Evolutionary conservation across 331 rosid genomes (phyloP).

Genomic region (Pyrus hybrid): DNA sequence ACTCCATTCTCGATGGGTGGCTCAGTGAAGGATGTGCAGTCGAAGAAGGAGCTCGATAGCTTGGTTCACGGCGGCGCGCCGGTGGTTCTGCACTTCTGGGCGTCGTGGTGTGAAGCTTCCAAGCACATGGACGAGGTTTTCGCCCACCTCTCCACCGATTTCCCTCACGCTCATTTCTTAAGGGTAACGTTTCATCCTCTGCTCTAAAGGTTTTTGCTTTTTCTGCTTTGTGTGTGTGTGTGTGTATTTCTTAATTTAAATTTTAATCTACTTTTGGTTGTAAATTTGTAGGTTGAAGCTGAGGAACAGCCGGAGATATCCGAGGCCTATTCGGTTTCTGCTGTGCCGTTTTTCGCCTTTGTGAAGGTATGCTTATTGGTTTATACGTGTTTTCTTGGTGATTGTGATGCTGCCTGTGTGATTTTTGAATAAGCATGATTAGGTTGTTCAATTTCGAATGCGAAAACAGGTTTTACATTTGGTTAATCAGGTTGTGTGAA

Average conservation of each 20-base stretch:
- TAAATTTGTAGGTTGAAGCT: conserved; percentile 66
- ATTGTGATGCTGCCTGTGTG: neutral
- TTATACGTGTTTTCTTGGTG: neutral
- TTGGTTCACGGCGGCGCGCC: conserved; percentile 51
- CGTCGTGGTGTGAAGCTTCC: conserved; percentile 96
- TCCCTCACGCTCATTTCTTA: conserved; percentile 68
- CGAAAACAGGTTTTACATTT: neutral
- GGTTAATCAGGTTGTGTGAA: neutral
- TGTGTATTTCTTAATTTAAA: neutral
- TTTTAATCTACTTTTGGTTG: neutral
- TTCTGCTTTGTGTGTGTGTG: neutral
- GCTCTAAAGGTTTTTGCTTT: neutral
- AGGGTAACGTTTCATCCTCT: conserved; percentile 41
- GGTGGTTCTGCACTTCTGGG: conserved; percentile 82
- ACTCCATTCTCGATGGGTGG: conserved; percentile 53
- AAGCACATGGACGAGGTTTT: conserved; percentile 92
- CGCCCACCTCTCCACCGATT: conserved; percentile 71
- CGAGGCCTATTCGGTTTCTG: conserved; percentile 77
- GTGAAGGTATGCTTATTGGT: conserved; percentile 42
- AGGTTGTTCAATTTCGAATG: neutral
- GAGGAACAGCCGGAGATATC: conserved; percentile 91
- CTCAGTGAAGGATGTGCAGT: conserved; percentile 59
- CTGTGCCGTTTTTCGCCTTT: conserved; percentile 82
- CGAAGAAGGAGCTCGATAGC: conserved; percentile 60
- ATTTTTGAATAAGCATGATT: neutral